Base-by-base conservation (phyloP, 768 basidiomycete species). In the Russula virescens region DNA sequence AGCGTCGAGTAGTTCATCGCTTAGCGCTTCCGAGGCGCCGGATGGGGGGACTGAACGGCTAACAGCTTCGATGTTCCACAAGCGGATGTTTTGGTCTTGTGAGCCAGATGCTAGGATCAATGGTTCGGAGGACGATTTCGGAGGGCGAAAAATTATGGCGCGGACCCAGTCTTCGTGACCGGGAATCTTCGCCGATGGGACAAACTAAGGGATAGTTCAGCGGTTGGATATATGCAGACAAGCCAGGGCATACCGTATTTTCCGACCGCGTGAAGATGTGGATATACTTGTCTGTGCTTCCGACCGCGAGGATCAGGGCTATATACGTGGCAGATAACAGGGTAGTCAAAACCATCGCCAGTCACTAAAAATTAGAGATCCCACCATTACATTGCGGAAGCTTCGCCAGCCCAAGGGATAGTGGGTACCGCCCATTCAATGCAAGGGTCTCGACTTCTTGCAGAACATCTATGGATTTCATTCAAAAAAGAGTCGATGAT, bases 151-250 rank as follows among this genome's bases (percentile, higher is more conserved):
- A 2, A 86, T 81, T 42, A 98, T 81, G 63, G 85, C 80, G 57
- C 89, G 85, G 58, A 98, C 81, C 97, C 97, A 99, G 69, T 99
- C 96, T 78, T 97, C 91, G 70, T 99, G 97, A 2, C 97, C 97
- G 14, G 82, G 75, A 52, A 91, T 77, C 0, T 77, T 74, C 3
- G 83, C 82, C 21, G 84, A 82, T 58, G 75, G 78, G 16, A 85
- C 77, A 70, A 87, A 89, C 88, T 87, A 31, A 49, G 14, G 42
- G 49, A 10, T 45, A 53, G 14, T 23, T 54, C 35, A 34, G 48
- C 49, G 57, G 21, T 64, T 66, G 40, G 35, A 18, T 60, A 31
- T 9, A 42, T 57, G 38, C 38, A 50, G 48, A 56, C 51, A 49
- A 52, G 45, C 56, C 65, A 51, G 8, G 11, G 71, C 80, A 28